phyloP scores from a whole-genome alignment of 108 stramenopile species.

The Ochromonas danica region DNA sequence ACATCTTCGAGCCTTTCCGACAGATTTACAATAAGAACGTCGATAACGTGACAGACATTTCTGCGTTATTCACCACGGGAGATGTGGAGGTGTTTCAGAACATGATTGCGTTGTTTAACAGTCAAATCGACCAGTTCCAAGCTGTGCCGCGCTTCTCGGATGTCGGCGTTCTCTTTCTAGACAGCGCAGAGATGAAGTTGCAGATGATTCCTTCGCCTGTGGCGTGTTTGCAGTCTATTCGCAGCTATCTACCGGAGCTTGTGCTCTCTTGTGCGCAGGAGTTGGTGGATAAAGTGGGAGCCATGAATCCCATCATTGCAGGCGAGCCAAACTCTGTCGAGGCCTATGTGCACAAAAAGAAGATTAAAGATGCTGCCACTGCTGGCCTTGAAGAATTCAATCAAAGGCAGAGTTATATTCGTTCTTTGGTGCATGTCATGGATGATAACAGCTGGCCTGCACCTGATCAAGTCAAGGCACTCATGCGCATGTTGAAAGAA shows the following conservation, averaged over 20 bases:
- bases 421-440: conserved; percentile 52
- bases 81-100: conserved; percentile 49
- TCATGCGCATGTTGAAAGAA: conserved; percentile 59
- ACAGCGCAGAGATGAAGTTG: conserved; percentile 48
- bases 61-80: conserved; percentile 26
- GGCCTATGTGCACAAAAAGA: conserved; percentile 58
- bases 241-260: conserved; percentile 52
- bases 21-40: conserved; percentile 50
- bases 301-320: conserved; percentile 47
- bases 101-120: conserved; percentile 48
- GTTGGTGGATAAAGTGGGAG: conserved; percentile 49
- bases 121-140: conserved; percentile 50
- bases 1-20: conserved; percentile 54
- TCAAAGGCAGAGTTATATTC: not conserved
- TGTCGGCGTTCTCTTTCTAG: conserved; percentile 61
- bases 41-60: conserved; percentile 29
- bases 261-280: conserved; percentile 43
- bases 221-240: conserved; percentile 48
- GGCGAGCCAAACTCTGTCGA: conserved; percentile 51
- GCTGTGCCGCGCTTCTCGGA: conserved; percentile 53
- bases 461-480: conserved; percentile 55
- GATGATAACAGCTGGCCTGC: conserved; percentile 52
- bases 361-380: conserved; percentile 40
- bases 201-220: conserved; percentile 59
- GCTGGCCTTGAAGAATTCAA: conserved; percentile 40